Evolutionary conservation across 768 basidiomycete species (phyloP), one percentile per base, ranked within the genome.

Genomic region (Russula earlei): DNA sequence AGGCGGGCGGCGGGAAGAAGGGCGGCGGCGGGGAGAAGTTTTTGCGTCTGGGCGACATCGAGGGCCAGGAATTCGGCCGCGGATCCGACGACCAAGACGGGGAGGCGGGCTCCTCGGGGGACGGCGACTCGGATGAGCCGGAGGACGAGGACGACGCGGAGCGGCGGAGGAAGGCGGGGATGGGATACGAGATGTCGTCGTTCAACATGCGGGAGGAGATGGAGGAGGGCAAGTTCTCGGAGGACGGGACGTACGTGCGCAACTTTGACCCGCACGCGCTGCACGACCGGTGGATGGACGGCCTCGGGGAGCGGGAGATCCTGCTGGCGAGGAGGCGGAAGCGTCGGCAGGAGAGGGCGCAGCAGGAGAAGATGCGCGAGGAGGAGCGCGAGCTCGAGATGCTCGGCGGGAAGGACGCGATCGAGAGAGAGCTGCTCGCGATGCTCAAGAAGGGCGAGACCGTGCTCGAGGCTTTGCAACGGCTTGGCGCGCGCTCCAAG

Each of bases 141-240:
- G 74, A 73, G 59, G 80, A 92, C 65, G 87, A 93, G 65, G 87
- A 92, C 67, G 87, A 87, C 49, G 82, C 77, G n/a, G 78, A 79
- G 64, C 79, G 84, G 63, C 72, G 77, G 66, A 83, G 79, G 72
- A 91, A 89, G 69, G 82, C 76, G 37, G 87, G 85, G 12, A 97
- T 99, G 95, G 96, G 95, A 2, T 95, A 74, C 70, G 87, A 94
- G 66, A 63, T 99, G 10, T 93, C 89, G 4, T 88, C 91, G 25
- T 99, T 99, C 82, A 95, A 99, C 69, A 98, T 99, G 95, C 85
- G 93, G 61, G 87, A 91, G 64, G 96, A 99, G 77, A 94, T 98
- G 87, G 86, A 91, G 66, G 95, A 98, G 71, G 96, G 96, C 37
- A 91, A 92, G 67, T 97, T 99, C 74, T 85, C 90, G 5, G 88